Percentiles rank a stretch among this genome's conserved stretches.
phyloP scores from a whole-genome alignment of 345 rosid species.

The Camelina neglecta region DNA sequence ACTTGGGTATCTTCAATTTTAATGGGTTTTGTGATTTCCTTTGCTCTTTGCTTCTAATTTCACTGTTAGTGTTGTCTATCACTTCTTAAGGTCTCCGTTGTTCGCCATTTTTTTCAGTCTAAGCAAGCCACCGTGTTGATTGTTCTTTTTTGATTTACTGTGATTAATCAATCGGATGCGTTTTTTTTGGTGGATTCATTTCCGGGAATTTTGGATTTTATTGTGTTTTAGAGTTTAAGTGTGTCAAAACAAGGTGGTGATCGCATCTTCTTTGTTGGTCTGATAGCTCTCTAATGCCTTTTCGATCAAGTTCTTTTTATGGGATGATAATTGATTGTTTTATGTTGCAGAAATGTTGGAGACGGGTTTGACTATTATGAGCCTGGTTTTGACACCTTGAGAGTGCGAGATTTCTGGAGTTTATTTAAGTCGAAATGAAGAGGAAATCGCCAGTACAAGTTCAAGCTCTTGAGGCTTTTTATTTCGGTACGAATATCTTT shows the following conservation, averaged over 20 bases:
- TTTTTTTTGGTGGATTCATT: not conserved
- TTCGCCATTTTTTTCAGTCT: not conserved
- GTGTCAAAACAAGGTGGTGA: conserved; percentile 6
- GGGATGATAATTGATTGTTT: conserved; percentile 4
- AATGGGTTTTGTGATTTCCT: not conserved
- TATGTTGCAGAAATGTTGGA: conserved; percentile 42
- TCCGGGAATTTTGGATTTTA: conserved; percentile 6
- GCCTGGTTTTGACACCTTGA: conserved; percentile 1
- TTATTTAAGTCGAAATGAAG: conserved; percentile 49
- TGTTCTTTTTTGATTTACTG: not conserved
- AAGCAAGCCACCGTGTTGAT: not conserved
- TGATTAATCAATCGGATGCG: not conserved
- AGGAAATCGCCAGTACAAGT: conserved; percentile 76
- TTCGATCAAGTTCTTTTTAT: too few relatives aligned
- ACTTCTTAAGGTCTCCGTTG: not conserved
- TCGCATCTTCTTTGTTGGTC: conserved; percentile 16
- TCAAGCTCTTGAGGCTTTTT: conserved; percentile 69
- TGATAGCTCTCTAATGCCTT: not conserved
- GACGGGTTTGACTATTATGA: conserved; percentile 30
- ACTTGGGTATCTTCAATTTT: conserved; percentile 13
- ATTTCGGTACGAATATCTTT: conserved; percentile 51
- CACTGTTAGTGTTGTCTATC: conserved; percentile 10
- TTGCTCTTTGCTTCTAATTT: conserved; percentile 23
- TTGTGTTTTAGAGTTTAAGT: not conserved
- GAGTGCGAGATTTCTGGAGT: not conserved